Percentiles rank a stretch among this genome's conserved stretches.
These are phyloP conservation scores for Podila epicladia DNA, from an alignment of 192 early-diverging fungal species.

Conservation along the genomic window DNA sequence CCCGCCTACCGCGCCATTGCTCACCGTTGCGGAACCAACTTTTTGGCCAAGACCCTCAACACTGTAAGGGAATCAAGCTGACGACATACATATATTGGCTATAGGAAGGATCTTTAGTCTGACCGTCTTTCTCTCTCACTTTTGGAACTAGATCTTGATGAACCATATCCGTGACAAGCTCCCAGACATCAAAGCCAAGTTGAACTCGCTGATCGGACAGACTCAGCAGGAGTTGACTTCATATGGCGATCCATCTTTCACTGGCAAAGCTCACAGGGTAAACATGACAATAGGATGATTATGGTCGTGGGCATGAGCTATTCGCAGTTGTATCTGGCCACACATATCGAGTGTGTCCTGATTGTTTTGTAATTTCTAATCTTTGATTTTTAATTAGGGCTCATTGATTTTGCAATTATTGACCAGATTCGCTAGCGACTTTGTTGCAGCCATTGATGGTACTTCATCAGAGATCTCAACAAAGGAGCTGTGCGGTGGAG, in stretches of 20 bases:
- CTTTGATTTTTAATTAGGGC: slow-evolving; percentile 44
- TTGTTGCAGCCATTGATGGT: slow-evolving; percentile 82
- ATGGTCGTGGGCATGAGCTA: neutral
- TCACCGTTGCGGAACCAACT: slow-evolving; percentile 78
- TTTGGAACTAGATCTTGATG: slow-evolving; percentile 67
- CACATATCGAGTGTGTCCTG: no score
- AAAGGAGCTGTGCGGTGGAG: slow-evolving; percentile 83
- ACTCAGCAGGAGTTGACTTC: slow-evolving; percentile 78
- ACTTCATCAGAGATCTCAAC: slow-evolving; percentile 76
- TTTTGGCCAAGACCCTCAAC: slow-evolving; percentile 75
- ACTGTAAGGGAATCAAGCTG: slow-evolving; percentile 34
- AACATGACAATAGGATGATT: neutral
- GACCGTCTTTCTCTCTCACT: neutral
- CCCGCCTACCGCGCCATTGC: slow-evolving; percentile 78
- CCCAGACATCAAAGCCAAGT: slow-evolving; percentile 79
- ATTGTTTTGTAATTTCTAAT: neutral
- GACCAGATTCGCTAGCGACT: slow-evolving; percentile 81
- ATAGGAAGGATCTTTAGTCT: neutral
- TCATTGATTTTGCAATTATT: slow-evolving; percentile 73
- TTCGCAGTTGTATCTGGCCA: neutral
- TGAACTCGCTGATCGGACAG: slow-evolving; percentile 80
- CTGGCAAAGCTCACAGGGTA: slow-evolving; percentile 59
- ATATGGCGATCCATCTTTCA: slow-evolving; percentile 67
- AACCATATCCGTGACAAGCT: slow-evolving; percentile 83
- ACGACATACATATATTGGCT: neutral